Percentiles rank a stretch among this genome's conserved stretches.
Evolutionary conservation across 176 grass and related monocot species (phyloP).

Genomic region (Melocanna baccifera): DNA sequence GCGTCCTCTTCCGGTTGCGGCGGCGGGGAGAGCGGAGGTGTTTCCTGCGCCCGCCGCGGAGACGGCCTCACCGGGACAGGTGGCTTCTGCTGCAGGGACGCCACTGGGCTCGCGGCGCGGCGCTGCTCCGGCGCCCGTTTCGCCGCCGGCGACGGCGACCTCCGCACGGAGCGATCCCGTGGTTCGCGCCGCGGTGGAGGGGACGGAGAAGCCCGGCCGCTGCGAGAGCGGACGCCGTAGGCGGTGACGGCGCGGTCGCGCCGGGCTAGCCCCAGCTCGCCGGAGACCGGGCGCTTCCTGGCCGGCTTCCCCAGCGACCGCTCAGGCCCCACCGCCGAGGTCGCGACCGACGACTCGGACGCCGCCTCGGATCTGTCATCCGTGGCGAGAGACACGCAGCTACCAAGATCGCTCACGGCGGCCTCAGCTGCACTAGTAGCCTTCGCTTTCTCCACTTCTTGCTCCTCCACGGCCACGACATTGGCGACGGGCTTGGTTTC

Average conservation of each 20-base stretch:
- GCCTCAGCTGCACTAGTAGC: constrained; percentile 5
- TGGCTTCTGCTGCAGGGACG: constrained; percentile 8
- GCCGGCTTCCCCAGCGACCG: constrained; percentile 37
- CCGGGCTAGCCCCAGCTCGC: constrained; percentile 39
- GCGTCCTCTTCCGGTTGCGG: constrained; percentile 23
- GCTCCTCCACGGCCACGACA: constrained; percentile 21
- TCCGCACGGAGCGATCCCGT: constrained; percentile 55
- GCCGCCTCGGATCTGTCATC: constrained; percentile 41
- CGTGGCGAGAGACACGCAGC: constrained; percentile 44
- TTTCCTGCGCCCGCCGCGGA: constrained; percentile 23
- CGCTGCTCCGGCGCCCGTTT: constrained; percentile 42
- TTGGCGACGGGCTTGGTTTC: constrained; percentile 25
- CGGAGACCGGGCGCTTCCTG: constrained; percentile 57
- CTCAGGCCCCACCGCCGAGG: constrained; percentile 29
- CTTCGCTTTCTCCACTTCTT: constrained; percentile 15
- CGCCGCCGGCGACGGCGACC: constrained; percentile 62
- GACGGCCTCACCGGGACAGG: constrained; percentile 33
- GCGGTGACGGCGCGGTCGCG: constrained; percentile 38
- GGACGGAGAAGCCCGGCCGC: constrained; percentile 48
- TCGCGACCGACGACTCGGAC: constrained; percentile 48
- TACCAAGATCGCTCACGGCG: constrained; percentile 44
- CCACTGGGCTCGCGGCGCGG: constrained; percentile 14
- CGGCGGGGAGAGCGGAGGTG: neutral
- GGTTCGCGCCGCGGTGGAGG: constrained; percentile 47
- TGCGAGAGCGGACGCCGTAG: constrained; percentile 51